Conservation (phyloP, 2,329 filamentous ascomycete species). For the Shiraia sp. region DNA sequence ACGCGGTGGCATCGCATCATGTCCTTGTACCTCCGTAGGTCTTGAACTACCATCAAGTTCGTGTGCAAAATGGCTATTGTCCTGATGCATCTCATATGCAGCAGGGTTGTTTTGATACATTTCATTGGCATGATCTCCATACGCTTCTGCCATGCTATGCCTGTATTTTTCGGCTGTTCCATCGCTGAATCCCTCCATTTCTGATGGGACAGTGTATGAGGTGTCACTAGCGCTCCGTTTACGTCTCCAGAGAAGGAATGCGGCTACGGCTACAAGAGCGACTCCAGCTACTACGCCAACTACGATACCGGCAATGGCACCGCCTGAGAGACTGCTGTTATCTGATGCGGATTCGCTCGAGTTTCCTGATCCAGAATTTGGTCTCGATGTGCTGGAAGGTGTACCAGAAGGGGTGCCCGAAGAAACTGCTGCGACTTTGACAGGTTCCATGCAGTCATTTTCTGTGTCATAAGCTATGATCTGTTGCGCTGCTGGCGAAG, state of each 20-base stretch:
- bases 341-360: too few relatives aligned
- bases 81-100: neutral
- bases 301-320: slow-evolving; percentile 6
- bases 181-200: neutral
- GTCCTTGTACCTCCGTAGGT: too few relatives aligned
- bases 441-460: slow-evolving; percentile 2
- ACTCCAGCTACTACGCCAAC: slow-evolving; percentile 3
- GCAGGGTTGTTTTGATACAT: neutral
- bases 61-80: neutral
- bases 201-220: neutral
- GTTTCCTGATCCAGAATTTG: neutral
- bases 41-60: neutral
- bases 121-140: neutral
- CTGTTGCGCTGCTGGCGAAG: neutral
- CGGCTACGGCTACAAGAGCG: neutral
- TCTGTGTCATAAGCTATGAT: slow-evolving; percentile 7
- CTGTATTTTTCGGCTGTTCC: slow-evolving; percentile 3
- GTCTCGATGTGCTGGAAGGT: neutral
- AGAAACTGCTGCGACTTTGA: neutral
- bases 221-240: neutral
- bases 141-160: neutral
- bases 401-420: neutral
- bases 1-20: too few relatives aligned
- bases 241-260: slow-evolving; percentile 4
- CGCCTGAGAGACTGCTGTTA: neutral